phyloP scores from a whole-genome alignment of 441 rosid species.

The Dalechampia spathulata region DNA sequence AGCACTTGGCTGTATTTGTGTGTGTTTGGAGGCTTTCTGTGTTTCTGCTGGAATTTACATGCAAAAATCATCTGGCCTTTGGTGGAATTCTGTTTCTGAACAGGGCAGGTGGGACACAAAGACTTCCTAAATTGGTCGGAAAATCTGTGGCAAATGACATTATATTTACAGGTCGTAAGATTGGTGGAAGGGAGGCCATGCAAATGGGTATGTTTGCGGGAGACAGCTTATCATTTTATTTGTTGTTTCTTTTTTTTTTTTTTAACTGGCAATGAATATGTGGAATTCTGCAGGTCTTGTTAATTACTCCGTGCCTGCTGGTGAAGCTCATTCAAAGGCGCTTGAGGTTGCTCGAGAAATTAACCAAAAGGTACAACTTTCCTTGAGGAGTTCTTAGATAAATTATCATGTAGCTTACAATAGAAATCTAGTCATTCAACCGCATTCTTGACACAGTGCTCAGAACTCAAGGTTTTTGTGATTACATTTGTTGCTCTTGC shows the following conservation, averaged over 20 bases:
- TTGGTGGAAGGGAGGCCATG: conserved; percentile 64
- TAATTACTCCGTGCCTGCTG: conserved; percentile 60
- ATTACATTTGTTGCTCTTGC: too few relatives aligned
- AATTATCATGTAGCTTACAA: neutral
- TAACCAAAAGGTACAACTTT: conserved; percentile 51
- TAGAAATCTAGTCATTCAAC: too few relatives aligned
- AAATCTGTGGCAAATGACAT: conserved; percentile 75
- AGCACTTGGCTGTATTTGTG: neutral
- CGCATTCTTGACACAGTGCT: too few relatives aligned
- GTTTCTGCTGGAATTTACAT: conserved; percentile 5
- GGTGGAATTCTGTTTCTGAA: conserved; percentile 15
- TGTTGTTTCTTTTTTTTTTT: neutral
- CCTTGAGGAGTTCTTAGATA: neutral
- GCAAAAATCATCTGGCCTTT: conserved; percentile 3
- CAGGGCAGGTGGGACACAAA: conserved; percentile 90
- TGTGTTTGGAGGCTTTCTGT: neutral
- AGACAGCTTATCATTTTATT: neutral
- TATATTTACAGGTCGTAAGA: conserved; percentile 70
- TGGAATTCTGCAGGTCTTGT: conserved; percentile 47
- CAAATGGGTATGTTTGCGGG: conserved; percentile 39
- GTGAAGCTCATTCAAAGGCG: conserved; percentile 67
- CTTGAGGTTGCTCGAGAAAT: conserved; percentile 74
- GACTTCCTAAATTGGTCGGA: conserved; percentile 84
- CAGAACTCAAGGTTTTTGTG: too few relatives aligned
- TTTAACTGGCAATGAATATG: conserved; percentile 1